Base-by-base conservation (phyloP, 2,329 filamentous ascomycete species). In the Ophiostoma sp. region DNA sequence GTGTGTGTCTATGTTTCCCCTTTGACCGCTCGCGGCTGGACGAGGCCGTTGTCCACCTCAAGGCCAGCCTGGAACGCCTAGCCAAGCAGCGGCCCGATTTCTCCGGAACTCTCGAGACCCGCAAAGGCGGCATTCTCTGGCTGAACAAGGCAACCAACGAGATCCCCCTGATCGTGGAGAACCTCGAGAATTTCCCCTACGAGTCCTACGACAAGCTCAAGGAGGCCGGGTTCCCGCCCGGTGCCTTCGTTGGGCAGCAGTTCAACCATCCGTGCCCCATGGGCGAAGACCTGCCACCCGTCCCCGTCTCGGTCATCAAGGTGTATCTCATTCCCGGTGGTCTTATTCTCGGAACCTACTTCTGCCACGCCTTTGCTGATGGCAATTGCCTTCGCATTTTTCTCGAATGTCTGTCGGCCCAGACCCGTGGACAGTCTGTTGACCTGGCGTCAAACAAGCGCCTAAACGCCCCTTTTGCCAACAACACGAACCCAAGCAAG, bases 351-450 rank as follows among this genome's bases (percentile, higher is more conserved):
- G 78, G 76, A 6, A 72, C 80, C n/a, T 81, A 77, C 71, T 75
- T 83, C 65, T 80, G 82, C 71, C 81, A 83, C 70, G 75, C 80
- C 7, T 74, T 82, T 33, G 79, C 79, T 20, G 81, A 83, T 68
- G 81, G 81, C 13, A 77, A 79, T 39, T 80, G 79, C 27, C 75
- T 82, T 27, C 73, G 74, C 27, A 76, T 78, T 6, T 81, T 83
- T 67, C 73, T 83, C 4, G 76, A 80, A 41, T 76, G 76, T 15
- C 78, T 83, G 64, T 78, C 80, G 4, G 76, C 76, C 2, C 76
- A 78, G 72, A 81, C 79, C 7, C 71, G 77, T 33, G 71, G 76
- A 70, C 60, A 74, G 39, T 5, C 33, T 15, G 27, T 72, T 69
- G 44, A 71, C 72, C 68, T 76, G 1, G 76, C 77, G 1, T 78